Base-by-base conservation (phyloP, 768 basidiomycete genomes). In the Crepidotus variabilis region DNA sequence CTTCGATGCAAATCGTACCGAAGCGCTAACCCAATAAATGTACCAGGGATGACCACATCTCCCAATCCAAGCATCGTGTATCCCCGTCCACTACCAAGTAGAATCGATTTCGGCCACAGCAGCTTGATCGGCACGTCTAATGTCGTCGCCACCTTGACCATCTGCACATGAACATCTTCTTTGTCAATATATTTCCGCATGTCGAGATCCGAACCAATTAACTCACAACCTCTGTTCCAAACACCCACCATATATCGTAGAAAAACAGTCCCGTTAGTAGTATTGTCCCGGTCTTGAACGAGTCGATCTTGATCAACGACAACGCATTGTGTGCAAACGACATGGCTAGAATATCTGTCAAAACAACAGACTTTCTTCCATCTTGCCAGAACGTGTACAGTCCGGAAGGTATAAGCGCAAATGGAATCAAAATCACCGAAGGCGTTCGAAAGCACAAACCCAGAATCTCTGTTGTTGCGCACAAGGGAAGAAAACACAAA, bases 201-300 rank as follows among this genome's bases (percentile, higher is more conserved):
- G 21, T 32, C 43, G 24, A 35, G 14, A 53, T 51, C 16, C 49
- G 45, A 34, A 22, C 23, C 28, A 28, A 28, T 18, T 36, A 28
- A 75, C 88, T 67, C 69, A 90, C 90, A 71, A 93, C 90, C 64
- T 86, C 81, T 0, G 89, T 90, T 18, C 90, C 90, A 68, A 94
- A 95, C 2, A 95, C 93, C 92, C 92, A 97, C 82, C 87, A 96
- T 39, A 97, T 83, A 67, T 98, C 96, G 67, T 98, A 98, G 43
- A 97, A 47, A 72, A 98, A 93, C 21, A 99, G 75, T 4, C 92
- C 94, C 2, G 81, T 80, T 5, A 99, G 77, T 2, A 98, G 79
- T 57, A 93, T 83, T 39, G 80, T 79, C 6, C 94, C 96, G 14
- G 96, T 97, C 64, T 79, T 72, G 78, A 98, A 96, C 8, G 90